Percentiles rank a stretch among this genome's conserved stretches.
phyloP scores from a whole-genome alignment of 176 grass and related monocot species.

The Melocanna baccifera region DNA sequence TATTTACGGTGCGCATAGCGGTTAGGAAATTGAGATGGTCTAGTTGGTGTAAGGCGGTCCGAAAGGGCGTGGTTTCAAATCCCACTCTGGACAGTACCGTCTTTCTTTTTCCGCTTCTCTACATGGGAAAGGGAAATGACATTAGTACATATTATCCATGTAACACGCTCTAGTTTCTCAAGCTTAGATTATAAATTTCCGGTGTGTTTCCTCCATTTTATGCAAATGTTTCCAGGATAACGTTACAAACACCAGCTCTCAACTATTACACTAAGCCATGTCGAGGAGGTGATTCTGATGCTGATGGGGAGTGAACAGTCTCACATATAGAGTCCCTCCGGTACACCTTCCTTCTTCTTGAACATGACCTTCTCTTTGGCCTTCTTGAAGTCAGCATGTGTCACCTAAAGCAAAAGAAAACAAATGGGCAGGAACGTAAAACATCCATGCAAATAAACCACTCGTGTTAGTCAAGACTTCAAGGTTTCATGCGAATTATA shows the following conservation, averaged over 20 bases:
- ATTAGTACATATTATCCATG: too few species aligned
- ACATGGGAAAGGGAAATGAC: too few species aligned
- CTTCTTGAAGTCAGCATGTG: constrained; percentile 85
- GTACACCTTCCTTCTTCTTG: constrained; percentile 97
- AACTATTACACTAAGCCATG: neutral
- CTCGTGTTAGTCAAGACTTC: neutral
- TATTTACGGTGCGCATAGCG: too few species aligned
- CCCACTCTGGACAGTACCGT: too few species aligned
- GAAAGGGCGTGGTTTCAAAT: too few species aligned
- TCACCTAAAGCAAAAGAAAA: constrained; percentile 55
- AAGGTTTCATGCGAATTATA: neutral
- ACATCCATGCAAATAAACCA: neutral
- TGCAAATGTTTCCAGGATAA: neutral
- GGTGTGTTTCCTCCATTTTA: neutral
- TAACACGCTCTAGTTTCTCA: too few species aligned
- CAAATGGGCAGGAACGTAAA: neutral
- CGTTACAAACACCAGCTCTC: constrained; percentile 16
- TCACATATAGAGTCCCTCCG: constrained; percentile 94
- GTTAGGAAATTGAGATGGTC: too few species aligned
- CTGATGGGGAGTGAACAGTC: neutral
- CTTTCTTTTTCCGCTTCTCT: too few species aligned
- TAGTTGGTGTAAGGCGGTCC: too few species aligned
- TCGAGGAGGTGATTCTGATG: neutral
- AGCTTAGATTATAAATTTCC: too few species aligned
- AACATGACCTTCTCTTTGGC: constrained; percentile 99